phyloP scores from a whole-genome alignment of 441 rosid species.

The Populus trichocarpa region DNA sequence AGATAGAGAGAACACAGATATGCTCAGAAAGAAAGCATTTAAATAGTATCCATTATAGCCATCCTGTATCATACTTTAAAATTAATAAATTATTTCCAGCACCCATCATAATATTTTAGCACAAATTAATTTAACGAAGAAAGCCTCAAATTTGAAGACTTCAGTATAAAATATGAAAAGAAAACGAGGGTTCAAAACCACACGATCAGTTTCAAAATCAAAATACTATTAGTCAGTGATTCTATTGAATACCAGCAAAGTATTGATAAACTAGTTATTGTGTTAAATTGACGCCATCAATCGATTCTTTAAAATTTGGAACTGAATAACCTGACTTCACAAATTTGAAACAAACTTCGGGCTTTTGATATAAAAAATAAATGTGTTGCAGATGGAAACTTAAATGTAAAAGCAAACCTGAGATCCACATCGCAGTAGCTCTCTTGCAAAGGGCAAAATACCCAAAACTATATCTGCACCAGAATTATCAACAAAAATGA shows the following conservation, averaged over 20 bases:
- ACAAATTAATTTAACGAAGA: not conserved
- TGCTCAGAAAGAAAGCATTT: not conserved
- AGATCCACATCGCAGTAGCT: constrained; percentile 77
- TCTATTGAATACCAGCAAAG: not conserved
- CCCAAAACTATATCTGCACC: constrained; percentile 97
- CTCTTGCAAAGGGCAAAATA: constrained; percentile 89
- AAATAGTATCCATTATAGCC: not conserved
- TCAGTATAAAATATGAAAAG: not conserved
- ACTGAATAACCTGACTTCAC: not conserved
- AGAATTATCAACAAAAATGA: constrained; percentile 94
- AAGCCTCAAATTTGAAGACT: not conserved
- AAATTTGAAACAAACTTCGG: not conserved
- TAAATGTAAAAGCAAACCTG: constrained; percentile 47
- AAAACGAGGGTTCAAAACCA: not conserved
- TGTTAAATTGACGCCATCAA: not conserved
- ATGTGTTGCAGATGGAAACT: not conserved
- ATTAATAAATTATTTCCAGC: not conserved
- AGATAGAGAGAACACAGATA: not conserved
- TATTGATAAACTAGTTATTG: not conserved
- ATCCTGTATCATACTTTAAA: not conserved
- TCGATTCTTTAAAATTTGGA: not conserved
- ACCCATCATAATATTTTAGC: not conserved
- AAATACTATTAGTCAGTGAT: not conserved
- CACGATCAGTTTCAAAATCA: not conserved
- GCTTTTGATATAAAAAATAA: not conserved